Percentiles rank a stretch among this genome's conserved stretches.
These are phyloP conservation scores for Phialemoniopsis sp. DNA, from an alignment of 2,329 filamentous ascomycete species.

Conservation along the genomic window DNA sequence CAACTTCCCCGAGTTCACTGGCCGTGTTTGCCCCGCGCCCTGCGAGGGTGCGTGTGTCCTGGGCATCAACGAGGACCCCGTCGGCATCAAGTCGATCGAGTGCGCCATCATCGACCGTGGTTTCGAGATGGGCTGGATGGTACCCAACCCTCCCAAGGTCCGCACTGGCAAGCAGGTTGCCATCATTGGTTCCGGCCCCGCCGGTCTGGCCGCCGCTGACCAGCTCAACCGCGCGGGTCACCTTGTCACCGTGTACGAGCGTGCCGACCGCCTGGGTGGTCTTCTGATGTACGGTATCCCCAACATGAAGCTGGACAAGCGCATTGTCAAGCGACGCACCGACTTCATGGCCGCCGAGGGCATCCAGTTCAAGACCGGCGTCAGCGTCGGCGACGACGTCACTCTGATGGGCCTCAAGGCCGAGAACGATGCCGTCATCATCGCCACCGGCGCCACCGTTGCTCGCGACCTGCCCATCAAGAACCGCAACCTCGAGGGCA, in stretches of 20 bases:
- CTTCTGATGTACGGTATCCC: conserved; percentile 98
- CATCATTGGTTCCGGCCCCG: conserved; percentile 86
- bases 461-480: conserved; percentile 90
- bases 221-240: conserved; percentile 94
- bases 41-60: conserved; percentile 95
- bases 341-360: conserved; percentile 94
- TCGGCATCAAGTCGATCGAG: conserved; percentile 97
- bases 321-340: conserved; percentile 89
- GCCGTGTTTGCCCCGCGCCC: conserved; percentile 92
- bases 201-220: conserved; percentile 85
- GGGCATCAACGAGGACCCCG: conserved; percentile 94
- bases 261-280: conserved; percentile 84
- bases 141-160: conserved; percentile 70
- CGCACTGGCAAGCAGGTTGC: conserved; percentile 87
- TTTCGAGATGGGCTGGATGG: conserved; percentile 98
- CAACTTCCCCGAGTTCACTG: conserved; percentile 98
- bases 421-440: conserved; percentile 77
- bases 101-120: conserved; percentile 97
- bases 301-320: conserved; percentile 99
- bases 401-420: conserved; percentile 69
- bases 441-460: conserved; percentile 90
- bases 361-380: conserved; percentile 73
- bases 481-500: conserved; percentile 80
- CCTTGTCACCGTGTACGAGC: conserved; percentile 85
- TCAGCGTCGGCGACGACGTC: conserved; percentile 72